Evolutionary conservation across 2,329 filamentous ascomycete species (phyloP).

Genomic region (Monosporascus sp.): DNA sequence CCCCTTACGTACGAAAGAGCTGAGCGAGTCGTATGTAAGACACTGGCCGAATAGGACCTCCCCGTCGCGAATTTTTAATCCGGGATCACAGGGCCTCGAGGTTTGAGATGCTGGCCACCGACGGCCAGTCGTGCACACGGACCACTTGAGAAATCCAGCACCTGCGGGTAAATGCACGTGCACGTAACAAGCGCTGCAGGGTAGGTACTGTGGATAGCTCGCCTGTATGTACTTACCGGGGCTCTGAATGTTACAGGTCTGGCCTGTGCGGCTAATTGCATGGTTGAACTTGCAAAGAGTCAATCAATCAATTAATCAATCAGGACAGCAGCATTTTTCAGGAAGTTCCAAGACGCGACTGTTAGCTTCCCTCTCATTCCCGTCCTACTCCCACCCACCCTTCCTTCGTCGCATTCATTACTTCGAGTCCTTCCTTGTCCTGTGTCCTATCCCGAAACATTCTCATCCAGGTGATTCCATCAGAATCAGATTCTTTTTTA

Average conservation of each 20-base stretch:
- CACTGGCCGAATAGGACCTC: not conserved
- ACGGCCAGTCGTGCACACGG: not conserved
- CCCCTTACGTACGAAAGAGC: slow-evolving; percentile 16
- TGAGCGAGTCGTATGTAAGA: not conserved
- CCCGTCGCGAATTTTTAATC: slow-evolving; percentile 13
- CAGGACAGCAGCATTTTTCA: not conserved
- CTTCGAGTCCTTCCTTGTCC: slow-evolving; percentile 12
- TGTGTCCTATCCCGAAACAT: not conserved
- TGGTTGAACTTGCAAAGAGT: not conserved
- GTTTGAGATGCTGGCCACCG: not conserved
- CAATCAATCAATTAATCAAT: not conserved
- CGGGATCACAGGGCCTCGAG: not conserved
- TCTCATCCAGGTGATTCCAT: not conserved
- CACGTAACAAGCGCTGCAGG: not conserved
- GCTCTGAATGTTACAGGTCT: not conserved
- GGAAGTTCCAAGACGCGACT: slow-evolving; percentile 6
- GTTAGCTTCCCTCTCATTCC: slow-evolving; percentile 3
- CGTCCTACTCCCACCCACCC: not conserved
- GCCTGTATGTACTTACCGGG: not conserved
- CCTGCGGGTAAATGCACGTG: too few relatives aligned
- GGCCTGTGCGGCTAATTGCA: not conserved
- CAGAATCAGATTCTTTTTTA: not conserved
- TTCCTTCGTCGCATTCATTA: slow-evolving; percentile 11
- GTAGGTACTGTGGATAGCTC: not conserved
- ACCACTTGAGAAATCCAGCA: too few relatives aligned